Base-by-base conservation (phyloP, 805 yeast genomes). In the Candida germanica region DNA sequence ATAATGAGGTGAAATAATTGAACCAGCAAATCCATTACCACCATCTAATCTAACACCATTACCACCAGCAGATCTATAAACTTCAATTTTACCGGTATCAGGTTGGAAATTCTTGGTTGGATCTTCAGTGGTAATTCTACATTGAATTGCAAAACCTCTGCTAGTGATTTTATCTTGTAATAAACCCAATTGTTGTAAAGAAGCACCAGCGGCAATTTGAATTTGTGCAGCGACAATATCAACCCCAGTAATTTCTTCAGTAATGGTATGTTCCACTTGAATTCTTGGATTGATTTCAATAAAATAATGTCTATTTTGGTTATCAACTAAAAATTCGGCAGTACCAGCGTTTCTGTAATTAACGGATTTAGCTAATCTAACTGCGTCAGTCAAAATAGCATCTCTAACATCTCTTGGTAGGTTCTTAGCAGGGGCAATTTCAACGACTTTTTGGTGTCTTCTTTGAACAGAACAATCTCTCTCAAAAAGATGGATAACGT, bases 401-500 rank as follows among this genome's bases (percentile, higher is more conserved):
- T 91, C 89, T 59, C 98, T 80, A 24, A 89, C 93, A 18, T 71
- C 72, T 31, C 69, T 61, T 16, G 97, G 94, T 51, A 93, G 69
- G 44, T 88, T 87, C 66, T 86, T 83, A 25, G 98, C 97, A 9
- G 99, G 98, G 4, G 98, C 98, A 52, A 91, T 88, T 66, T 91
- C 98, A 25, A 91, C 98, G 35, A 91, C 98, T 67, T 91, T 91
- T 70, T 91, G 98, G 65, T 91, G 98, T 71, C 98, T 86, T 74
- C 98, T 86, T 72, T 91, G 98, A 36, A 91, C 98, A n/a, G 97
- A 88, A 68, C 98, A 91, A 69, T 91, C 98, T 68, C 98, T 83
- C 74, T 91, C 98, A 51, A 88, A 93, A 52, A 91, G 68, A 59
- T 91, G 98, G 54, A 91, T 84, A 17, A 89, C 96, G 59, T 91